Evolutionary conservation across 345 rosid species (phyloP).

Genomic region (Citrus cavaleriei): DNA sequence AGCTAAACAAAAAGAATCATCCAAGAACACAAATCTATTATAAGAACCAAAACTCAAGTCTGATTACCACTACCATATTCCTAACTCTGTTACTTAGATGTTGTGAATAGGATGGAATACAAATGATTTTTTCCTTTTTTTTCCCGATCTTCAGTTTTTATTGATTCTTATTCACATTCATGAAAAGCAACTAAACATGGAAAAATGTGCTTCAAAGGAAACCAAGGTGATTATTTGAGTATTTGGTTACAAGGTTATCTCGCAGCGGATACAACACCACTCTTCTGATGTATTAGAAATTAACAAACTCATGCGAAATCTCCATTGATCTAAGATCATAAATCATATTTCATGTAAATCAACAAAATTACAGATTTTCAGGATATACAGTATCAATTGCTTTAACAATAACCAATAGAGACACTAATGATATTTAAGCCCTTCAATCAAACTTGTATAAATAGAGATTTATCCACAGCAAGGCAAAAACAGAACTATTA

Average conservation of each 20-base stretch:
- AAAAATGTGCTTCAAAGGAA: not conserved
- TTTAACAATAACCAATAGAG: not conserved
- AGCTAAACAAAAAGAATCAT: not conserved
- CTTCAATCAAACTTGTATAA: not conserved
- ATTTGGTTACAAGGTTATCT: not conserved
- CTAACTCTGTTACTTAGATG: not conserved
- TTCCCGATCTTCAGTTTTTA: not conserved
- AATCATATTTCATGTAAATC: not conserved
- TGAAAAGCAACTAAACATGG: not conserved
- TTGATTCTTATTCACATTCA: not conserved
- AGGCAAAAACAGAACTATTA: not conserved
- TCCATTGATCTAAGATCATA: not conserved
- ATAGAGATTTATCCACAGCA: not conserved
- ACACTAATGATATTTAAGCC: not conserved
- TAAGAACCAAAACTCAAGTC: not conserved
- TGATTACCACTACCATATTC: not conserved
- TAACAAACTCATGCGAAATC: not conserved
- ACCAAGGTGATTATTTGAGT: not conserved
- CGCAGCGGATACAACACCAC: not conserved
- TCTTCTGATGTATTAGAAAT: not conserved
- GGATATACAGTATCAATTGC: not conserved
- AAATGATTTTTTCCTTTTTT: not conserved
- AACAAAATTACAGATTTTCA: not conserved
- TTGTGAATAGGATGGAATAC: not conserved
- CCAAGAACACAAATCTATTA: not conserved